Evolutionary conservation across 2,329 filamentous ascomycete species (phyloP).

Genomic region (Pseudopyricularia javanii): DNA sequence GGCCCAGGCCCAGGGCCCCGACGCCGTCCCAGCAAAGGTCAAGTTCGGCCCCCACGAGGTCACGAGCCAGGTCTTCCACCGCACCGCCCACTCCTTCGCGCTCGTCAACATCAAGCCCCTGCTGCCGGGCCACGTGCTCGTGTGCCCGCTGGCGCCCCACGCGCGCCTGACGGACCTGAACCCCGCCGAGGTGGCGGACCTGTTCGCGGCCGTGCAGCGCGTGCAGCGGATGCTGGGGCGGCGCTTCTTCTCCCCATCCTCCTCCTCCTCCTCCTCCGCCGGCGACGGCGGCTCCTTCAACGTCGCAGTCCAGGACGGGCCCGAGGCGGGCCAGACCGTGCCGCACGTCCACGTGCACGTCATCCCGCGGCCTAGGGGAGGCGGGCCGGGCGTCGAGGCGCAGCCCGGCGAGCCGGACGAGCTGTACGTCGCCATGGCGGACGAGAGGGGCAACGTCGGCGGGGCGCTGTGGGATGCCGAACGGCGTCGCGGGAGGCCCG

Average conservation of each 20-base stretch:
- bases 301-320: conserved; percentile 88
- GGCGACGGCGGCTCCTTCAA: conserved; percentile 62
- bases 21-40: conserved; percentile 19
- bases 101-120: conserved; percentile 94
- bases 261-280: background rate
- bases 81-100: conserved; percentile 68
- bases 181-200: conserved; percentile 58
- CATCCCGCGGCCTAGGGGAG: conserved; percentile 52
- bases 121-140: conserved; percentile 81
- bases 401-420: conserved; percentile 45
- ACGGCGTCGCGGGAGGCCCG: too few relatives aligned
- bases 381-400: conserved; percentile 20
- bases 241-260: conserved; percentile 31
- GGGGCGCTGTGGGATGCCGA: conserved; percentile 47
- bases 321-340: conserved; percentile 85
- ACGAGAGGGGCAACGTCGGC: conserved; percentile 73
- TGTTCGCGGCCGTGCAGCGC: conserved; percentile 77
- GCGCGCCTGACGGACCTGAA: conserved; percentile 66
- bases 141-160: conserved; percentile 62
- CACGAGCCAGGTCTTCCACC: conserved; percentile 79
- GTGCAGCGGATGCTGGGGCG: conserved; percentile 64
- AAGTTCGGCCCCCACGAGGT: conserved; percentile 69
- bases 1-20: background rate
- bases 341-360: conserved; percentile 89
- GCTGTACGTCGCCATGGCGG: conserved; percentile 74